phyloP scores from a whole-genome alignment of 164 flowering plant species.

The Nelumbo lutea region DNA sequence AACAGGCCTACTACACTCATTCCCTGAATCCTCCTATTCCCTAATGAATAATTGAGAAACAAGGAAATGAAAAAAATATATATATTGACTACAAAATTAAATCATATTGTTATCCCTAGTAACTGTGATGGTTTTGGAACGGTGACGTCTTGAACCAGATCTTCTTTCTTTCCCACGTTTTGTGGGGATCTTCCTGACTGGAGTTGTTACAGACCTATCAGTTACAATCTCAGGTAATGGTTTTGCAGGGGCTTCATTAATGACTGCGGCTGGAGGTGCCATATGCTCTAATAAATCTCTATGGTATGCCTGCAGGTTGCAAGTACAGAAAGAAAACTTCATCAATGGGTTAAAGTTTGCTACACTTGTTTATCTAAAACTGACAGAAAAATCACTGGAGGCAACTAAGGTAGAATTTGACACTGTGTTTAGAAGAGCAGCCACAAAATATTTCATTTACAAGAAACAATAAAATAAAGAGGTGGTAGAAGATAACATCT shows the following conservation, averaged over 20 bases:
- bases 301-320: constrained; percentile 63
- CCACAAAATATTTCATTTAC: no score
- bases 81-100: constrained; percentile 12
- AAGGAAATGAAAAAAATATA: constrained; percentile 7
- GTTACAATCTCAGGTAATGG: constrained; percentile 2
- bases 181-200: constrained; percentile 27
- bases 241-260: constrained; percentile 1
- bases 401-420: no score
- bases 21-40: constrained; percentile 11
- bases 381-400: no score
- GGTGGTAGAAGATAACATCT: no score
- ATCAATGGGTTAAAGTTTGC: no score
- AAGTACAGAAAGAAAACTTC: not conserved
- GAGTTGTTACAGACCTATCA: constrained; percentile 18
- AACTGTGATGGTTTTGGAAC: constrained; percentile 36
- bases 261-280: constrained; percentile 40
- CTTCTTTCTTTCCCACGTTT: constrained; percentile 56
- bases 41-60: constrained; percentile 13
- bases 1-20: constrained; percentile 10
- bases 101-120: constrained; percentile 31
- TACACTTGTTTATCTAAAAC: no score
- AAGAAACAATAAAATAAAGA: no score
- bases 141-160: constrained; percentile 63
- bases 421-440: no score
- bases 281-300: constrained; percentile 64